phyloP scores from a whole-genome alignment of 2,329 filamentous ascomycete species.

The Cladophialophora carrionii region DNA sequence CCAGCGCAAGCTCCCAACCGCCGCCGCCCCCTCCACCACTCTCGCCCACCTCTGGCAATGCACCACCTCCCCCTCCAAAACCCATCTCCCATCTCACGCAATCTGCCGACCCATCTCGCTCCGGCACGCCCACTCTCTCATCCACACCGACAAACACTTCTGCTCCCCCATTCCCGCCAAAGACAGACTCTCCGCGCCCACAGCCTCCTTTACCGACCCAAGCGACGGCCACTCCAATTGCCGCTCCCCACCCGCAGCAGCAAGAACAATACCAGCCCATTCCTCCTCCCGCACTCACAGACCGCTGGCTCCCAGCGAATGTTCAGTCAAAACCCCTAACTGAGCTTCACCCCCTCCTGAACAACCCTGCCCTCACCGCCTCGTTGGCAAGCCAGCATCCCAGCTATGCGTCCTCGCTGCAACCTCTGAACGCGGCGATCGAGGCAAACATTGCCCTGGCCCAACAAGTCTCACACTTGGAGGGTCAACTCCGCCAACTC shows the following conservation, averaged over 20 bases:
- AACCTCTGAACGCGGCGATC: slow-evolving; percentile 67
- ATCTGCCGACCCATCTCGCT: slow-evolving; percentile 24
- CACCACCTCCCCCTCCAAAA: slow-evolving; percentile 34
- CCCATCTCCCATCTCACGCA: slow-evolving; percentile 29
- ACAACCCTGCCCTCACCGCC: slow-evolving; percentile 68
- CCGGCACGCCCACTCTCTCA: slow-evolving; percentile 24
- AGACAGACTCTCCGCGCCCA: slow-evolving; percentile 30
- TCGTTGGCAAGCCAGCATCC: slow-evolving; percentile 78
- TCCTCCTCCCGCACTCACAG: slow-evolving; percentile 31
- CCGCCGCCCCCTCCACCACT: slow-evolving; percentile 22
- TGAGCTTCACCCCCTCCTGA: slow-evolving; percentile 75
- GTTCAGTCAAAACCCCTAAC: slow-evolving; percentile 33
- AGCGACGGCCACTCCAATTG: slow-evolving; percentile 36
- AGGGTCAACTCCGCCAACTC: slow-evolving; percentile 54
- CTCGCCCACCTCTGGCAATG: slow-evolving; percentile 19
- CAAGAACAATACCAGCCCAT: slow-evolving; percentile 38
- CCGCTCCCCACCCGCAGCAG: slow-evolving; percentile 40
- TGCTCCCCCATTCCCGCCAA: slow-evolving; percentile 45
- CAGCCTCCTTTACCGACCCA: slow-evolving; percentile 47
- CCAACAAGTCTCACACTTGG: slow-evolving; percentile 47
- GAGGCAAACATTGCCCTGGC: slow-evolving; percentile 73
- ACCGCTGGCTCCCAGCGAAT: slow-evolving; percentile 32
- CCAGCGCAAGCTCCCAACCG: slow-evolving; percentile 15
- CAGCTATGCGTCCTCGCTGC: slow-evolving; percentile 67
- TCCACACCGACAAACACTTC: slow-evolving; percentile 40